Base-by-base conservation (phyloP, 495 filamentous ascomycete genomes). In the Podospora tetraspora region DNA sequence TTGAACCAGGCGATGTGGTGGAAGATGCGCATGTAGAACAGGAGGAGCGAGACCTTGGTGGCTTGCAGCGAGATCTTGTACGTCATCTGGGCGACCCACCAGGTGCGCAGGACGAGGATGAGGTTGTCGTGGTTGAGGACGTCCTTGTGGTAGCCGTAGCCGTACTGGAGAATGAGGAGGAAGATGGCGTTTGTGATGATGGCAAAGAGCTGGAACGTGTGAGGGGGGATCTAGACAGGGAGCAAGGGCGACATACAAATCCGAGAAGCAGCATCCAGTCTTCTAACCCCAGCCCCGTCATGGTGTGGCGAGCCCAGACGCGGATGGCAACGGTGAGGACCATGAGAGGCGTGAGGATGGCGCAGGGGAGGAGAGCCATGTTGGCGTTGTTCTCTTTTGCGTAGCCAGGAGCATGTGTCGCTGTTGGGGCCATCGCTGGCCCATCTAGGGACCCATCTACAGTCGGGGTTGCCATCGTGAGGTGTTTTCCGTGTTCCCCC, bases 21-120 rank as follows among this genome's bases (percentile, higher is more conserved):
- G 57, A 73, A 78, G 69, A 78, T 75, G 52, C 76, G 76, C 16
- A 73, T 62, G 68, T 78, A 78, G n/a, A 75, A 74, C 24, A 74
- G 60, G 22, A 78, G 63, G 27, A 78, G 73, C 57, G 76, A 76
- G 64, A 74, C 68, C 61, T 78, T 78, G 63, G 63, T 72, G 12
- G 59, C 32, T 16, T 62, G 66, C n/a, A 66, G 66, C 23, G 62
- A 27, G 19, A 72, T 66, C 32, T 70, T 63, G 67, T 74, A 76
- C 21, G 74, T 76, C 8, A 68, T 67, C 11, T 75, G 59, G 0
- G 62, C 32, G n/a, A 71, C 63, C 65, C 70, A 73, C 68, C 72
- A 71, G 24, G 62, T 19, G n/a, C 56, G 67, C 4, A 66, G 57
- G 27, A 68, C 57, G 62, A 64, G 25, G 37, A 24, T 34, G 13